Evolutionary conservation across 1,284 basidiomycete genomes (phyloP).

Genomic region (Ustilago bromivora): DNA sequence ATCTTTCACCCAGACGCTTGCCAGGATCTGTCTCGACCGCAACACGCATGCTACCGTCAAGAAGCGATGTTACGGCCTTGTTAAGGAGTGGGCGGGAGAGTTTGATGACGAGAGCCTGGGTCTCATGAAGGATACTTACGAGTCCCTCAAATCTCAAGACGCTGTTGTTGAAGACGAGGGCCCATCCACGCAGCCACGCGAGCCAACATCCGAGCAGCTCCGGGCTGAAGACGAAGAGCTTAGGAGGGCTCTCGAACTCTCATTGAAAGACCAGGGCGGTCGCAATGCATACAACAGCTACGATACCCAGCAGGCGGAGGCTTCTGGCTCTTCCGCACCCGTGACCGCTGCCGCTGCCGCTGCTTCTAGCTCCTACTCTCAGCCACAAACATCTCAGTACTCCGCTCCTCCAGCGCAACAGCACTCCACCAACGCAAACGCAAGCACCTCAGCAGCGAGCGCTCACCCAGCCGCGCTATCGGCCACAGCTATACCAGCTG

Average conservation of each 20-base stretch:
- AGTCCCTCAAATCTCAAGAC: constrained; percentile 80
- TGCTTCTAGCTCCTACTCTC: constrained; percentile 16
- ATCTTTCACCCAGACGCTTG: constrained; percentile 88
- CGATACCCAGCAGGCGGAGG: constrained; percentile 28
- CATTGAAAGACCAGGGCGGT: constrained; percentile 65
- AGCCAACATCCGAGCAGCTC: constrained; percentile 57
- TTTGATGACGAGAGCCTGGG: constrained; percentile 80
- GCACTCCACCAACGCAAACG: constrained; percentile 66
- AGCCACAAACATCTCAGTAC: constrained; percentile 12
- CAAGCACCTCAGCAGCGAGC: background rate
- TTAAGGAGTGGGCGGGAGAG: constrained; percentile 87
- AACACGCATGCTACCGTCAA: constrained; percentile 90
- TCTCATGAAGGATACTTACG: constrained; percentile 90
- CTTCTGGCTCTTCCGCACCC: constrained; percentile 34
- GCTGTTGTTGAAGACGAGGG: constrained; percentile 53
- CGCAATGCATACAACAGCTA: constrained; percentile 29
- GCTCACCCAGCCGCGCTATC: constrained; percentile 1
- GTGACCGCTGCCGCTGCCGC: constrained; percentile 36
- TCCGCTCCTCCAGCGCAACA: constrained; percentile 69
- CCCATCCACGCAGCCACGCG: constrained; percentile 16
- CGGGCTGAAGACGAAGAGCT: constrained; percentile 68
- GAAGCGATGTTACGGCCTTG: constrained; percentile 78
- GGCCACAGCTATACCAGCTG: constrained; percentile 24
- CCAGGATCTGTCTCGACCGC: constrained; percentile 88
- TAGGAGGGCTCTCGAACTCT: constrained; percentile 63